Evolutionary conservation across 495 filamentous ascomycete genomes (phyloP).

Genomic region (Xylona heveae): DNA sequence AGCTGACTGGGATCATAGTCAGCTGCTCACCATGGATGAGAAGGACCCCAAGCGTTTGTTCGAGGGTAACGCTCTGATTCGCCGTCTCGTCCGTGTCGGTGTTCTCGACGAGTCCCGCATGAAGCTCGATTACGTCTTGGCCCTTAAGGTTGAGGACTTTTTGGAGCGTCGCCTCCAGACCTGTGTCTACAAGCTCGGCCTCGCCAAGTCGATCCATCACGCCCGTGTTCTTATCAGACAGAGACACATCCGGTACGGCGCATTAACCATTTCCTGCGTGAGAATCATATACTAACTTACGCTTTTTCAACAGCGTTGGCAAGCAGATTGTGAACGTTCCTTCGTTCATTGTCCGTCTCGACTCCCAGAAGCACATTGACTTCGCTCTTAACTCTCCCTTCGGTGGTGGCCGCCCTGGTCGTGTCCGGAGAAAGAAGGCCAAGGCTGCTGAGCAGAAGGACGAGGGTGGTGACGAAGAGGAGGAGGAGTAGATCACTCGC

Average conservation of each 20-base stretch:
- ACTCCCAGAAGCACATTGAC: slow-evolving; percentile 99
- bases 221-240: slow-evolving; percentile 98
- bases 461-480: slow-evolving; percentile 65
- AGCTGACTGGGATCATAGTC: slow-evolving; percentile 29
- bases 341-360: slow-evolving; percentile 95
- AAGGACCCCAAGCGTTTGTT: slow-evolving; percentile 99
- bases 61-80: slow-evolving; percentile 99
- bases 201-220: slow-evolving; percentile 99
- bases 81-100: slow-evolving; percentile 97
- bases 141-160: slow-evolving; percentile 96
- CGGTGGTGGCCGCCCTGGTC: slow-evolving; percentile 88
- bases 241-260: slow-evolving; percentile 71
- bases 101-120: slow-evolving; percentile 99
- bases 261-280: neutral
- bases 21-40: slow-evolving; percentile 98
- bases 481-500: slow-evolving; percentile 49
- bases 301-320: slow-evolving; percentile 39
- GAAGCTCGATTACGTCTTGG: slow-evolving; percentile 99
- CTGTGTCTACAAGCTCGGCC: slow-evolving; percentile 98
- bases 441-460: slow-evolving; percentile 82
- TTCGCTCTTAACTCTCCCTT: slow-evolving; percentile 94
- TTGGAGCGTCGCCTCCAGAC: slow-evolving; percentile 98
- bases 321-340: slow-evolving; percentile 99
- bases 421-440: slow-evolving; percentile 98
- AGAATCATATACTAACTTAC: slow-evolving; percentile 5